Base-by-base conservation (phyloP, 371 early-diverging fungal species). In the Syncephalis fuscata region DNA sequence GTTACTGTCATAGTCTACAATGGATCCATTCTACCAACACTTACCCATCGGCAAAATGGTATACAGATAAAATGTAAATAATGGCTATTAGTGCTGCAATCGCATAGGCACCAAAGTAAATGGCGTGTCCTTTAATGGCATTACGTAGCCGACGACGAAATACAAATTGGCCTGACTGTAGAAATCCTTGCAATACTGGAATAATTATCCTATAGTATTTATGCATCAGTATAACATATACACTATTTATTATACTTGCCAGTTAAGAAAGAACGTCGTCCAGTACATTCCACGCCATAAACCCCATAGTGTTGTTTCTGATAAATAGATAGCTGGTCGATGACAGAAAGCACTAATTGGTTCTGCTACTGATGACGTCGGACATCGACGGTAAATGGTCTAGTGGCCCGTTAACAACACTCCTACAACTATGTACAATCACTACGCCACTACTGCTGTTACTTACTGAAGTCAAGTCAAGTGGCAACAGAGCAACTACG, bases 241-340 rank as follows among this genome's bases (percentile, higher is more conserved):
- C 15, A 24, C 19, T 15, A 7, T n/a, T 39, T 2, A 11, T 25
- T 43, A 26, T 41, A 50, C 56, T 25, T 70, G 80, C 88, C 89
- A 92, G 27, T 89, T 88, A 45, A 91, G 65, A 48, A 71, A 69
- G 61, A 92, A 93, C 49, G 82, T 79, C 25, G 78, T 80, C 95
- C 95, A 94, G 64, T 94, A 94, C 21, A 88, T 68, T 69, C 32
- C 64, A 22, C 78, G 63, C 95, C 95, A 94, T 43, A 88, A 78
- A n/a, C 67, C 67, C 32, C 66, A 67, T 24, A 86, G 70, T 47
- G 85, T 79, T 1, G 65, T 61, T 22, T 71, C 56, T 22, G 73
- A 67, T 17, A 89, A 78, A 53, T 85, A 87, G 5, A 81, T 71
- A 44, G 78, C 61, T 0, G 94, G 94, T 19, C 41, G 41, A 41